Evolutionary conservation across 2,329 filamentous ascomycete genomes (phyloP), one percentile per base, ranked within the genome.

Genomic region (Sporothrix phasma): DNA sequence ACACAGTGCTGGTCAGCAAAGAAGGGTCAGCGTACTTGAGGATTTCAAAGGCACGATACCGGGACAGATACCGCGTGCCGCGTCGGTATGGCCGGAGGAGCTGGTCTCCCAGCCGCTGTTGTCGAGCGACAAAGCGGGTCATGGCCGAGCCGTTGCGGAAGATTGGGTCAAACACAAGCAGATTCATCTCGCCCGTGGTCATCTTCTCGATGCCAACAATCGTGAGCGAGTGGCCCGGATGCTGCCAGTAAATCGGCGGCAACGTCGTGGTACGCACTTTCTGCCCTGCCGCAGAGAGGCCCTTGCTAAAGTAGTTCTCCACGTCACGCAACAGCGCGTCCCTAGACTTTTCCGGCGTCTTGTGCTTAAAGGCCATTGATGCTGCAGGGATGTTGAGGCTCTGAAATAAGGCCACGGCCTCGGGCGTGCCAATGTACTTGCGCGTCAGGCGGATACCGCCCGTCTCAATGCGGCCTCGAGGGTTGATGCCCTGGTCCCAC

Each of bases 351-450:
- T 81, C 71, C 68, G 77, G 65, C 74, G 77, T 70, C 74, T 76
- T 67, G 71, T 79, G 67, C 76, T 81, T 76, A 68, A 89, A 83
- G 13, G 81, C 85, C n/a, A 69, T 81, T 83, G 1, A 87, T 85
- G 63, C 86, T 81, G 68, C 85, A 89, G 81, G 78, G 66, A 96
- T 89, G 3, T 82, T 78, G 7, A 92, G 78, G 68, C 84, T 85
- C 41, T 81, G 76, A 69, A 96, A 88, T 68, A 96, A 81, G 7
- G 92, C 90, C 74, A 93, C 84, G 5, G 89, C 91, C 79, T 97
- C 93, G 8, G 90, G 87, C 1, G 93, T 97, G 17, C 93, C 93
- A 69, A 97, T 97, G 72, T 94, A 97, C 74, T 97, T 97, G 66
- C 94, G 84, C 0, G 92, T 96, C n/a, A 87, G 87, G 67, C 80